phyloP scores from a whole-genome alignment of 768 basidiomycete species.

The Lepiota subincarnata region DNA sequence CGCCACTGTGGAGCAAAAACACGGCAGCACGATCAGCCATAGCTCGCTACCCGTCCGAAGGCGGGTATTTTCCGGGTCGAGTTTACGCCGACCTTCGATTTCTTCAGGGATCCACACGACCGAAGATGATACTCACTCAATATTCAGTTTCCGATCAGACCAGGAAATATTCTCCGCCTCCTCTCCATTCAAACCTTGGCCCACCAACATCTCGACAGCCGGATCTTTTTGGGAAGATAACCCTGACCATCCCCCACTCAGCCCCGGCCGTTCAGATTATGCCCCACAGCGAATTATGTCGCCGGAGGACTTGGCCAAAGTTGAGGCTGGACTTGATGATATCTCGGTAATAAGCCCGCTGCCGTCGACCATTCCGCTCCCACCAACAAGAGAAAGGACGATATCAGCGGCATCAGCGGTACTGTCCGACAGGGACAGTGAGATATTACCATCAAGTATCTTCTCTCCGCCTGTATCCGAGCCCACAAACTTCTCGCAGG shows the following conservation, averaged over 20 bases:
- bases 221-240: slow-evolving; percentile 50
- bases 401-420: slow-evolving; percentile 36
- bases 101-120: slow-evolving; percentile 30
- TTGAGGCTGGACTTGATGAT: slow-evolving; percentile 35
- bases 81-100: slow-evolving; percentile 48
- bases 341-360: slow-evolving; percentile 8
- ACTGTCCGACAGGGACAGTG: slow-evolving; percentile 25
- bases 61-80: slow-evolving; percentile 63
- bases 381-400: slow-evolving; percentile 31
- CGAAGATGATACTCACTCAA: slow-evolving; percentile 54
- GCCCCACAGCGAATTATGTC: slow-evolving; percentile 65
- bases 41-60: slow-evolving; percentile 33
- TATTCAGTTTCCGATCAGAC: slow-evolving; percentile 49
- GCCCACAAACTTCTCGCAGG: slow-evolving; percentile 5
- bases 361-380: slow-evolving; percentile 24
- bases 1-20: slow-evolving; percentile 22
- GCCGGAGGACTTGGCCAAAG: slow-evolving; percentile 56
- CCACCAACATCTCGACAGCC: slow-evolving; percentile 18
- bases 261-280: slow-evolving; percentile 42
- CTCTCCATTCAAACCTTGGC: slow-evolving; percentile 21
- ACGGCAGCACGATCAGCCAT: slow-evolving; percentile 25
- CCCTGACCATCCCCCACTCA: slow-evolving; percentile 31
- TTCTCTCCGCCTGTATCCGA: slow-evolving; percentile 3
- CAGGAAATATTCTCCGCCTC: slow-evolving; percentile 26
- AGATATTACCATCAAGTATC: slow-evolving; percentile 12